Percentiles rank a stretch among this genome's conserved stretches.
Conservation (phyloP, 2,329 filamentous ascomycete genomes). For the Mycosphaerella sp. region DNA sequence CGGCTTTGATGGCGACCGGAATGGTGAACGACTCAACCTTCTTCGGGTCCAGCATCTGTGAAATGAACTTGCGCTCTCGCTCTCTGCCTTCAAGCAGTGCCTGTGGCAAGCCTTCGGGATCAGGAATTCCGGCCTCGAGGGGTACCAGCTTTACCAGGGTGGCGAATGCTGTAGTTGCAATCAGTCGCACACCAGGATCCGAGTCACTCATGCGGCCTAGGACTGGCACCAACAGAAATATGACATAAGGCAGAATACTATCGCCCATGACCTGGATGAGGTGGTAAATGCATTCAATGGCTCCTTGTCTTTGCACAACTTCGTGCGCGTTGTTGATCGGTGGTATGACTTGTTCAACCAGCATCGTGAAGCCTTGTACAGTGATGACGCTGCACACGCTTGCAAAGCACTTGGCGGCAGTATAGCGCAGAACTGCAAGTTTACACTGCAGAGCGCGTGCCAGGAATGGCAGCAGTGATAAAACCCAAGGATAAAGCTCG, state of each 20-base stretch:
- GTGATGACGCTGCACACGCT: conserved; percentile 96
- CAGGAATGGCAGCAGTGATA: conserved; percentile 76
- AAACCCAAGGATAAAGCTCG: conserved; percentile 70
- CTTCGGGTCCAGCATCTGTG: conserved; percentile 90
- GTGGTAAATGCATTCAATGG: conserved; percentile 93
- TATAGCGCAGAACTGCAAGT: conserved; percentile 89
- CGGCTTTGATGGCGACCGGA: conserved; percentile 93
- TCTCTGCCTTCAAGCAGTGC: conserved; percentile 85
- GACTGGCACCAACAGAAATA: conserved; percentile 96
- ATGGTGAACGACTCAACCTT: conserved; percentile 94
- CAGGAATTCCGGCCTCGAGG: conserved; percentile 92
- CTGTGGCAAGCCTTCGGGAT: conserved; percentile 86
- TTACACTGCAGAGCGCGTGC: conserved; percentile 82
- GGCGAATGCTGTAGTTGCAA: conserved; percentile 94
- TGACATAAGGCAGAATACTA: conserved; percentile 90
- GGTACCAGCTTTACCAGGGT: conserved; percentile 96
- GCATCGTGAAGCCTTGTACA: conserved; percentile 88
- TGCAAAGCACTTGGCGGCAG: conserved; percentile 93
- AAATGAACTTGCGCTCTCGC: conserved; percentile 90
- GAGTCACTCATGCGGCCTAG: conserved; percentile 98
- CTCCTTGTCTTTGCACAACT: conserved; percentile 82
- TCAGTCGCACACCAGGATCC: conserved; percentile 86
- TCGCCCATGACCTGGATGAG: conserved; percentile 98
- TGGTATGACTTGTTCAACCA: conserved; percentile 88
- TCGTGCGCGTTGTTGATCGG: conserved; percentile 88